Conservation (phyloP, 148 eudicot species). For the Camellia japonica region DNA sequence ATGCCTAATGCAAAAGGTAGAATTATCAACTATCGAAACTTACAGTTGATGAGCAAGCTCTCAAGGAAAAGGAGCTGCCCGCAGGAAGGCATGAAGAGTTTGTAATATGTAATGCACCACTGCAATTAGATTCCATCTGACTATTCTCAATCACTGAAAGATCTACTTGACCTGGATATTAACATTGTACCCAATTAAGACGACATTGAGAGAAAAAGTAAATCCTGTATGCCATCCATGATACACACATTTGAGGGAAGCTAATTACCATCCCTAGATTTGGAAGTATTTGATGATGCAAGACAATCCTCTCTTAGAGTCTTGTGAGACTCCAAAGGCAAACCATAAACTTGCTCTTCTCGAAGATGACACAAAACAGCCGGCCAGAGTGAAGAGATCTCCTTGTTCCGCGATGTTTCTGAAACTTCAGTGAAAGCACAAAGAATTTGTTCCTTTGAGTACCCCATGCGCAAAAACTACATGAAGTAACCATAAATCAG, state of each 20-base stretch:
- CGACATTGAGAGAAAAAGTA: neutral
- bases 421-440: conserved; percentile 54
- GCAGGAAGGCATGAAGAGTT: conserved; percentile 8
- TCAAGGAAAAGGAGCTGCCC: conserved; percentile 26
- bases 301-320: conserved; percentile 19
- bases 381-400: conserved; percentile 59
- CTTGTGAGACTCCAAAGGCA: conserved; percentile 28
- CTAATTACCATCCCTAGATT: conserved; percentile 37
- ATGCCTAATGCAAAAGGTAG: neutral
- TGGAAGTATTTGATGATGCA: conserved; percentile 31
- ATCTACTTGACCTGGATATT: conserved; percentile 41
- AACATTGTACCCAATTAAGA: conserved; percentile 4
- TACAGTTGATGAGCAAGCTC: conserved; percentile 48
- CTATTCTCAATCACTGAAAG: conserved; percentile 7
- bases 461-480: conserved; percentile 61
- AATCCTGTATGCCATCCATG: neutral
- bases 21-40: conserved; percentile 25
- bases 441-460: conserved; percentile 45
- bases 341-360: conserved; percentile 61
- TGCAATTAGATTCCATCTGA: conserved; percentile 13
- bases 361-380: conserved; percentile 58
- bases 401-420: conserved; percentile 37
- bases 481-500: conserved; percentile 2
- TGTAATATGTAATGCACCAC: conserved; percentile 1
- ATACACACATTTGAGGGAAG: neutral